Percentiles rank a stretch among this genome's conserved stretches.
phyloP scores from a whole-genome alignment of 2,329 filamentous ascomycete species.

The Paecilomyces sp. region DNA sequence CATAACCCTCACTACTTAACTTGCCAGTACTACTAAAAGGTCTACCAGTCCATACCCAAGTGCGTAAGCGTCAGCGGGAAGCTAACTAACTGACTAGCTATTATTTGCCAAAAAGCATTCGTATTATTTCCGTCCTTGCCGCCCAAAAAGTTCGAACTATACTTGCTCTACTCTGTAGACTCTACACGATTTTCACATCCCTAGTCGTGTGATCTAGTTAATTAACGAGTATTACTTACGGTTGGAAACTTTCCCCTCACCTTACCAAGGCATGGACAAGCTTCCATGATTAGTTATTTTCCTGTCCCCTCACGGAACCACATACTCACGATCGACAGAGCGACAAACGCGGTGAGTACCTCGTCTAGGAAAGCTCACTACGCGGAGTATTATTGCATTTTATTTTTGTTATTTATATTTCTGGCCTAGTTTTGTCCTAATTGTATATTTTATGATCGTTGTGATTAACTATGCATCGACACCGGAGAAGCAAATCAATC shows the following conservation, averaged over 20 bases:
- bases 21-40: not conserved
- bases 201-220: not conserved
- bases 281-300: no score
- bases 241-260: not conserved
- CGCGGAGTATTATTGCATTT: not conserved
- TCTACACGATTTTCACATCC: not conserved
- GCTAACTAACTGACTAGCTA: not conserved
- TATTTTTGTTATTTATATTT: not conserved
- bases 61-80: not conserved
- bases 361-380: not conserved
- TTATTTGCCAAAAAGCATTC: not conserved
- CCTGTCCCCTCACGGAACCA: no score
- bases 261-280: not conserved
- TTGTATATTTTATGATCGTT: not conserved
- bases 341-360: not conserved
- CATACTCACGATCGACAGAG: no score
- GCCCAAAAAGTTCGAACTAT: not conserved
- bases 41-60: not conserved
- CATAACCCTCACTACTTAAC: not conserved
- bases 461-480: not conserved
- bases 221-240: no score
- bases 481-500: not conserved
- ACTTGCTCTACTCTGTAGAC: not conserved
- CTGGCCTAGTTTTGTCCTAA: not conserved
- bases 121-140: not conserved